phyloP scores from a whole-genome alignment of 176 grass and related monocot genomes.

The Pontederia crassipes region DNA sequence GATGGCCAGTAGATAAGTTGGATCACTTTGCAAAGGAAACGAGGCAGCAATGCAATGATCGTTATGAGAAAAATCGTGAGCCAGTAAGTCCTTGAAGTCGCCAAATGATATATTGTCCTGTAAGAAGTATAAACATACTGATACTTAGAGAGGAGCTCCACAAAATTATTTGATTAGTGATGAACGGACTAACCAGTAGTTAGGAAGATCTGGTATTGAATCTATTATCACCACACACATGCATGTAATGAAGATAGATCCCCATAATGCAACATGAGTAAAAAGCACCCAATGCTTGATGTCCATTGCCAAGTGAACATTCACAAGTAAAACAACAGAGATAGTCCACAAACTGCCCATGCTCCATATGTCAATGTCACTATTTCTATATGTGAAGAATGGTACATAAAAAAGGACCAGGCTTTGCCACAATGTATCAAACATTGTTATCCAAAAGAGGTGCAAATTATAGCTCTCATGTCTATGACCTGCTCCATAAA shows the following conservation, averaged over 20 bases:
- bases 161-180: neutral
- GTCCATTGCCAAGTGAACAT: conserved; percentile 99
- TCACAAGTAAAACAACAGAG: conserved; percentile 88
- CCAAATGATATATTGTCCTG: conserved; percentile 99
- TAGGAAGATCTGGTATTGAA: conserved; percentile 87
- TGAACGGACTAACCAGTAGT: conserved; percentile 69
- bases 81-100: conserved; percentile 75
- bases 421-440: conserved; percentile 99
- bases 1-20: conserved; percentile 97
- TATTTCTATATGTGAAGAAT: conserved; percentile 83
- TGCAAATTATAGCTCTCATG: conserved; percentile 90
- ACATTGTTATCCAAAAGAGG: conserved; percentile 99
- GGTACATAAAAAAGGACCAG: conserved; percentile 98
- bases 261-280: conserved; percentile 91
- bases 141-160: neutral
- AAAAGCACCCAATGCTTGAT: conserved; percentile 82
- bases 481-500: conserved; percentile 83
- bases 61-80: conserved; percentile 83
- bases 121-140: conserved; percentile 17
- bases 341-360: conserved; percentile 98
- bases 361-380: conserved; percentile 95
- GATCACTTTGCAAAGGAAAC: conserved; percentile 88
- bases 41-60: conserved; percentile 85
- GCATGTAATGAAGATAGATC: conserved; percentile 86
- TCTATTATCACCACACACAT: conserved; percentile 99